A percentile compares a stretch with the other conserved stretches of the same genome.
These are phyloP conservation scores for Yamadazyma triangularis DNA, from an alignment of 1,139 yeast species.

Conservation along the genomic window DNA sequence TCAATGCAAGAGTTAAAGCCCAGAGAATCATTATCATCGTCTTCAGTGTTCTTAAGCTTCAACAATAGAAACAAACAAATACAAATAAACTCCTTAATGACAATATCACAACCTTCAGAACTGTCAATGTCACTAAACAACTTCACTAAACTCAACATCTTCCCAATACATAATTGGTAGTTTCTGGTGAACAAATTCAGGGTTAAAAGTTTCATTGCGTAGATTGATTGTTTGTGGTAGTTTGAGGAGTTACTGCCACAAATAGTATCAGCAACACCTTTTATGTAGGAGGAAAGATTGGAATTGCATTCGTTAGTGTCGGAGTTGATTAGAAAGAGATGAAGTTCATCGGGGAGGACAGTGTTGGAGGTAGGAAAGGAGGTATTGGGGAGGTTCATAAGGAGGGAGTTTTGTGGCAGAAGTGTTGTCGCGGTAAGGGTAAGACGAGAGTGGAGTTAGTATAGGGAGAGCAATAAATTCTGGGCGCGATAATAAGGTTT, in stretches of 20 bases:
- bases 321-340: constrained; percentile 28
- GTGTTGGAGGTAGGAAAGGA: constrained; percentile 4
- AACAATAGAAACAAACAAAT: constrained; percentile 31
- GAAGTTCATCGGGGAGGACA: constrained; percentile 15
- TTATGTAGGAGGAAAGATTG: constrained; percentile 33
- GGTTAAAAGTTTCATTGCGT: constrained; percentile 32
- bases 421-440: no score
- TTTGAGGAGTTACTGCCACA: constrained; percentile 7
- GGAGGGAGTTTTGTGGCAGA: no score
- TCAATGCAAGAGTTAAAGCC: constrained; percentile 12
- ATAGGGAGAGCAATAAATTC: no score
- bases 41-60: constrained; percentile 26
- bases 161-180: constrained; percentile 35
- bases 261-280: constrained; percentile 33
- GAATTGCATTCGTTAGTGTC: constrained; percentile 40
- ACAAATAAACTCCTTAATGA: constrained; percentile 34
- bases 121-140: constrained; percentile 23
- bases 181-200: constrained; percentile 41
- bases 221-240: constrained; percentile 31
- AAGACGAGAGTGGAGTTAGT: no score
- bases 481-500: no score
- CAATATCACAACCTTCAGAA: constrained; percentile 4
- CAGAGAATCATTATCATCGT: constrained; percentile 8
- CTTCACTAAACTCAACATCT: constrained; percentile 31
- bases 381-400: no score